Percentiles rank a stretch among this genome's conserved stretches.
Evolutionary conservation across 768 basidiomycete species (phyloP).

Genomic region (Phaeolepiota aurea): DNA sequence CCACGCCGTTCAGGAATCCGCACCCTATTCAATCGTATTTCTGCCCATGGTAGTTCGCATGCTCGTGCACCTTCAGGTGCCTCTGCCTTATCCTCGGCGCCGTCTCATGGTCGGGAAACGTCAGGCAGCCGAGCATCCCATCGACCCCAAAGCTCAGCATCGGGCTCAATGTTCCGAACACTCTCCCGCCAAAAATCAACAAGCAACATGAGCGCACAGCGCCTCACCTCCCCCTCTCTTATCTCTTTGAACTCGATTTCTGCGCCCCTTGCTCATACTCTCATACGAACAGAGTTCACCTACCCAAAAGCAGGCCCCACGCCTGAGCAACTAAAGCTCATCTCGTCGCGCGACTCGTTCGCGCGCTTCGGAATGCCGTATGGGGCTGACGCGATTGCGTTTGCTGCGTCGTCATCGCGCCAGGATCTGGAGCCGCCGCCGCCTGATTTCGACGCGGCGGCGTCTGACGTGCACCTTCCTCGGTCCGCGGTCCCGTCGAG

Average conservation of each 20-base stretch:
- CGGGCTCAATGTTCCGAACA: conserved; percentile 36
- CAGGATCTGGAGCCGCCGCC: conserved; percentile 36
- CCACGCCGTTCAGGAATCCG: conserved; percentile 39
- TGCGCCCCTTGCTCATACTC: conserved; percentile 67
- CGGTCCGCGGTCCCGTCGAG: conserved; percentile 17
- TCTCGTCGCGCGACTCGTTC: conserved; percentile 59
- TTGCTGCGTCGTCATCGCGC: conserved; percentile 41
- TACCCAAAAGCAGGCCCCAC: conserved; percentile 60
- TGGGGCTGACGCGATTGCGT: conserved; percentile 65
- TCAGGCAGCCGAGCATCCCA: conserved; percentile 18
- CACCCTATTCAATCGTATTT: conserved; percentile 32
- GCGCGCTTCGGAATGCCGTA: conserved; percentile 71
- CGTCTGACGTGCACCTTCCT: conserved; percentile 5
- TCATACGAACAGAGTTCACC: conserved; percentile 60
- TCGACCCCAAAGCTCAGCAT: conserved; percentile 21
- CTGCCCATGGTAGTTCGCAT: conserved; percentile 17
- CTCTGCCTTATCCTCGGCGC: conserved; percentile 15
- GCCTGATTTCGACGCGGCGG: conserved; percentile 41
- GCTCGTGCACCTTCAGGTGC: conserved; percentile 20
- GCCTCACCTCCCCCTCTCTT: conserved; percentile 55
- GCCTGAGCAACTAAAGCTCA: conserved; percentile 56
- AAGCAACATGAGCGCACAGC: conserved; percentile 27
- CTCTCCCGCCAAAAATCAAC: conserved; percentile 39
- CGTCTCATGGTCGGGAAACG: conserved; percentile 14
- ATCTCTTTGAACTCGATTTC: conserved; percentile 73